A percentile compares a stretch with the other conserved stretches of the same genome.
These are phyloP conservation scores for Trichoderma endophyticum DNA, from an alignment of 2,329 filamentous ascomycete species.

Conservation along the genomic window DNA sequence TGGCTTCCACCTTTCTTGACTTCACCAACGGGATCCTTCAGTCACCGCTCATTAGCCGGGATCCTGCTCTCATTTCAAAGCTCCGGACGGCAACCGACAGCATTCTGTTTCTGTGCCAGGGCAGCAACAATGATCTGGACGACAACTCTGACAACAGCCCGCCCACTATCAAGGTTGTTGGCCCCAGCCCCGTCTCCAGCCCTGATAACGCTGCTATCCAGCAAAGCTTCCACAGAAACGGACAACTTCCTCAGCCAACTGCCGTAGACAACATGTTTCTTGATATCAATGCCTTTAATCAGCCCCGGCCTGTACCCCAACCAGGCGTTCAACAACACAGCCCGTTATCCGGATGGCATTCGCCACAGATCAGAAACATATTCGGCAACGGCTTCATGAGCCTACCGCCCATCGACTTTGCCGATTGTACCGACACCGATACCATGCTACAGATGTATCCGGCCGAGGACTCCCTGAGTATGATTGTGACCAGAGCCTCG, in stretches of 20 bases:
- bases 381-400: slow-evolving; percentile 8
- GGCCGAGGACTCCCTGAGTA: neutral
- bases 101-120: slow-evolving; percentile 6
- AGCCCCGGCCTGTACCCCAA: neutral
- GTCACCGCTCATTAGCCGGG: neutral
- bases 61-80: slow-evolving; percentile 1
- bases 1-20: neutral
- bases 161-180: no score
- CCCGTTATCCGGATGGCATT: neutral
- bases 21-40: slow-evolving; percentile 7
- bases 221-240: neutral
- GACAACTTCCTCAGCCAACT: neutral
- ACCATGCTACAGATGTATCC: neutral
- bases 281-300: neutral
- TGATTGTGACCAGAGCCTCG: slow-evolving; percentile 1
- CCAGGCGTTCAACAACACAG: neutral
- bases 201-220: neutral
- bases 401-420: neutral
- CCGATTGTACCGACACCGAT: neutral
- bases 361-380: neutral
- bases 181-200: neutral
- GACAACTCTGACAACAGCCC: neutral
- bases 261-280: neutral
- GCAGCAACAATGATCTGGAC: neutral
- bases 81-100: slow-evolving; percentile 6